Conservation (phyloP, 805 yeast species). For the Yamadazyma tumulicola region DNA sequence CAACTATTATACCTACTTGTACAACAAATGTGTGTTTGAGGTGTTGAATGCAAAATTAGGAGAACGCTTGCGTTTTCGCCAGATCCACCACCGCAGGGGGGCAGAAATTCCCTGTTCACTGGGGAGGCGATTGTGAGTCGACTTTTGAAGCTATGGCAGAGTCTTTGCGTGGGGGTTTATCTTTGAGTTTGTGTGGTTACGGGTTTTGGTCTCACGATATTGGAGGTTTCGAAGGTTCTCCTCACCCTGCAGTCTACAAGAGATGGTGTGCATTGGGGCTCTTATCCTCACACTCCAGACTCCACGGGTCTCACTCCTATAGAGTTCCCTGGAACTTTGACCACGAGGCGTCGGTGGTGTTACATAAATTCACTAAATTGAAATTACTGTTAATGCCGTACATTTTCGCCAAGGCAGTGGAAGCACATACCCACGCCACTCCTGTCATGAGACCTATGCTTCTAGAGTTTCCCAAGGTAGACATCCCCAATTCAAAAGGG, state of each 20-base stretch:
- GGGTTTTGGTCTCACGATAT: constrained; percentile 40
- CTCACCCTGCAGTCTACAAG: constrained; percentile 35
- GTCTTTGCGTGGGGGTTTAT: constrained; percentile 33
- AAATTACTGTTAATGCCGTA: constrained; percentile 34
- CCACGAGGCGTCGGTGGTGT: constrained; percentile 31
- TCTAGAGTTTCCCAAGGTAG: constrained; percentile 25
- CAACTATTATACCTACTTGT: constrained; percentile 32
- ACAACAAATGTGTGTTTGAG: constrained; percentile 33
- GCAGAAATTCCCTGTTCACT: constrained; percentile 39
- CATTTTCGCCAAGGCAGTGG: constrained; percentile 23
- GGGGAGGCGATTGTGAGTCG: constrained; percentile 39
- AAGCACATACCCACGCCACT: constrained; percentile 22
- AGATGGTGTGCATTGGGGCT: constrained; percentile 40
- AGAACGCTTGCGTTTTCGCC: constrained; percentile 34
- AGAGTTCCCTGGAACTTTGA: constrained; percentile 39
- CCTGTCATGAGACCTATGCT: constrained; percentile 32
- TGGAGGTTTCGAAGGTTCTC: constrained; percentile 38
- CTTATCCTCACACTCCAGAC: constrained; percentile 34
- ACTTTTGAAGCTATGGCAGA: constrained; percentile 39
- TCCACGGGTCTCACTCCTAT: constrained; percentile 34
- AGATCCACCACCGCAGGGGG: constrained; percentile 35
- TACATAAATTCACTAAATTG: constrained; percentile 28
- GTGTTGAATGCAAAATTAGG: constrained; percentile 27
- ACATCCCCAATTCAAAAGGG: constrained; percentile 22
- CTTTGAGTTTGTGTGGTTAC: constrained; percentile 28